phyloP scores from a whole-genome alignment of 2,329 filamentous ascomycete genomes.

The Arthroderma sp. region DNA sequence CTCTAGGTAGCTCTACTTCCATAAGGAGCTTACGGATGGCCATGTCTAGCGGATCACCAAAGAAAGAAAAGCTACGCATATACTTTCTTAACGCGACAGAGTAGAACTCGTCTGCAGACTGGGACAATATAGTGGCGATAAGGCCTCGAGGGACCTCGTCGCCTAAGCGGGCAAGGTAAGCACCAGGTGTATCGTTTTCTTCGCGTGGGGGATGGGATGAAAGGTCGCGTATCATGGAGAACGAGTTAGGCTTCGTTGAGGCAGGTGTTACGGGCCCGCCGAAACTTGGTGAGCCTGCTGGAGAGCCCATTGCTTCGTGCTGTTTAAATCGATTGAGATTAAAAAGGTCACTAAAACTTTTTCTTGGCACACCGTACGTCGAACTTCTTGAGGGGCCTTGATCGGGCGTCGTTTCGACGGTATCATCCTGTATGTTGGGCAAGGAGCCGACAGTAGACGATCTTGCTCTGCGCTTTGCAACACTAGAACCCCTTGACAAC shows the following conservation, averaged over 20 bases:
- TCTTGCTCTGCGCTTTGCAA: conserved; percentile 51
- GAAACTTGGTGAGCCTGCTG: conserved; percentile 42
- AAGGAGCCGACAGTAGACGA: conserved; percentile 86
- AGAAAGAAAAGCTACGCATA: conserved; percentile 90
- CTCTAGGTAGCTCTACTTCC: conserved; percentile 90
- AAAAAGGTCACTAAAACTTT: conserved; percentile 85
- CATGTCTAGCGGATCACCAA: conserved; percentile 97
- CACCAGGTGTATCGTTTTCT: conserved; percentile 80
- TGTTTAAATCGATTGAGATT: conserved; percentile 62
- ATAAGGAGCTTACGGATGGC: conserved; percentile 88
- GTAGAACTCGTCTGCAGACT: conserved; percentile 72
- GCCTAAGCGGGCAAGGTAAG: conserved; percentile 74
- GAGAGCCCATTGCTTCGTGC: conserved; percentile 55
- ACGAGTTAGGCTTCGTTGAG: conserved; percentile 68
- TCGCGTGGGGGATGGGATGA: conserved; percentile 53
- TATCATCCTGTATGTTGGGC: conserved; percentile 57
- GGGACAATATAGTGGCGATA: conserved; percentile 74
- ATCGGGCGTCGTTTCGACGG: conserved; percentile 52
- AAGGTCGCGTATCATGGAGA: conserved; percentile 60
- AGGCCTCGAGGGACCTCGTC: conserved; percentile 65
- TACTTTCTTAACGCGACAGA: conserved; percentile 78
- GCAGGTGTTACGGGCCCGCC: conserved; percentile 55
- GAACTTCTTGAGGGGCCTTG: conserved; percentile 53
- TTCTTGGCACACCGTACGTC: conserved; percentile 70
- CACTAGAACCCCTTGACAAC: conserved; percentile 44